Evolutionary conservation across 1,139 yeast genomes (phyloP).

Genomic region (Yamadazyma trypodendri): DNA sequence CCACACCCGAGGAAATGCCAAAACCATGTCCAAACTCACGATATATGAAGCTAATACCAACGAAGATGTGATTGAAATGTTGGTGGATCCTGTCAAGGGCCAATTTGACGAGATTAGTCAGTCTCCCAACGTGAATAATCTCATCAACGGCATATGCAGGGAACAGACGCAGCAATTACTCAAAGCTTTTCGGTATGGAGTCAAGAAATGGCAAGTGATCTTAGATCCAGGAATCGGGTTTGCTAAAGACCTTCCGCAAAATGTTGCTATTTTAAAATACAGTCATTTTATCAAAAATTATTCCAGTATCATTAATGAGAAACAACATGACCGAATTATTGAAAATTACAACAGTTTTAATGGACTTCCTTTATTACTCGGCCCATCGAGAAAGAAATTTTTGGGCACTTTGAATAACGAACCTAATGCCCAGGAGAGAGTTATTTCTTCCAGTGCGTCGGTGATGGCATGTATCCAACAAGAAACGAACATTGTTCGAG

Average conservation of each 20-base stretch:
- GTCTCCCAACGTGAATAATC: constrained; percentile 29
- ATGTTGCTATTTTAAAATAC: constrained; percentile 60
- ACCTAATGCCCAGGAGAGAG: constrained; percentile 55
- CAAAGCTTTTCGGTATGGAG: constrained; percentile 61
- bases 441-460: constrained; percentile 75
- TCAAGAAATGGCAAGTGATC: constrained; percentile 85
- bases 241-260: constrained; percentile 74
- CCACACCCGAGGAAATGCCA: constrained; percentile 83
- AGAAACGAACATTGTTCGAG: constrained; percentile 80
- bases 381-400: constrained; percentile 86
- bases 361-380: constrained; percentile 68
- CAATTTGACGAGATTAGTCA: constrained; percentile 18
- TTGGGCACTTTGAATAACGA: constrained; percentile 68
- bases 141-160: constrained; percentile 52
- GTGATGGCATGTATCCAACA: constrained; percentile 73
- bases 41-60: constrained; percentile 49
- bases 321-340: constrained; percentile 20
- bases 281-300: constrained; percentile 57
- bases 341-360: constrained; percentile 41
- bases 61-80: constrained; percentile 39
- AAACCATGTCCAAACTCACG: constrained; percentile 65
- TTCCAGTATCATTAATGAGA: constrained; percentile 27
- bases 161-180: constrained; percentile 62
- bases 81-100: constrained; percentile 29
- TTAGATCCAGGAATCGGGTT: constrained; percentile 96